A percentile compares a stretch with the other conserved stretches of the same genome.
phyloP scores from a whole-genome alignment of 2,329 filamentous ascomycete genomes.

The Calonectria ilicicola region DNA sequence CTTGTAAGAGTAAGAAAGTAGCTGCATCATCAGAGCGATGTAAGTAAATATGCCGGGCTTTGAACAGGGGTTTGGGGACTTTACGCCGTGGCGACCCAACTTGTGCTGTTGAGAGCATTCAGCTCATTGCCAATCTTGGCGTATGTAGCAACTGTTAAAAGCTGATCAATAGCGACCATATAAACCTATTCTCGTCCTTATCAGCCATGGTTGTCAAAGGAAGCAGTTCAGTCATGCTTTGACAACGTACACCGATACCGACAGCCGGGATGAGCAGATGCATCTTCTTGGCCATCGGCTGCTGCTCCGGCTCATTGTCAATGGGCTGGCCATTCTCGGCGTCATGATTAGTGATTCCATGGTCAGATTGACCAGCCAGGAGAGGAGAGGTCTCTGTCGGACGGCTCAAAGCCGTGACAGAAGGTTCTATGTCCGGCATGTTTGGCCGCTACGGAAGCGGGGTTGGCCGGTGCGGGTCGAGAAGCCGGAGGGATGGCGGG shows the following conservation, averaged over 20 bases:
- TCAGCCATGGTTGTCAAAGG: conserved; percentile 3
- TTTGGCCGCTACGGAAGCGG: background rate
- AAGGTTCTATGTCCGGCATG: conserved; percentile 27
- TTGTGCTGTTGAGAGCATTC: conserved; percentile 78
- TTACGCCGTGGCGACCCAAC: conserved; percentile 74
- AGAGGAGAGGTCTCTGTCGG: conserved; percentile 44
- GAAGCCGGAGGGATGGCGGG: background rate
- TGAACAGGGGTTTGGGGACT: background rate
- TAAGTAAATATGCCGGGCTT: background rate
- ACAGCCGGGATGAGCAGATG: conserved; percentile 52
- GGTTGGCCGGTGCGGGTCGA: background rate
- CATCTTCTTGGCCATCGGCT: conserved; percentile 49
- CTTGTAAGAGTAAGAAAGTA: conserved; percentile 82
- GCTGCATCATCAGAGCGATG: conserved; percentile 45
- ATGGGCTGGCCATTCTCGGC: conserved; percentile 26
- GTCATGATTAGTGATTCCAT: conserved; percentile 8
- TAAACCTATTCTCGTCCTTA: conserved; percentile 66
- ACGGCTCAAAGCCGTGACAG: background rate
- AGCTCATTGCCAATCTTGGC: conserved; percentile 82
- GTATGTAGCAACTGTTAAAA: conserved; percentile 82
- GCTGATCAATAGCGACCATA: conserved; percentile 80
- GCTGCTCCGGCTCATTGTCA: conserved; percentile 14
- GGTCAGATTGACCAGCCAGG: conserved; percentile 28
- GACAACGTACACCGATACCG: conserved; percentile 49
- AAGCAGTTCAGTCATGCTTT: background rate